phyloP scores from a whole-genome alignment of 2,329 filamentous ascomycete genomes.

The Paraphaeosphaeria minitans region DNA sequence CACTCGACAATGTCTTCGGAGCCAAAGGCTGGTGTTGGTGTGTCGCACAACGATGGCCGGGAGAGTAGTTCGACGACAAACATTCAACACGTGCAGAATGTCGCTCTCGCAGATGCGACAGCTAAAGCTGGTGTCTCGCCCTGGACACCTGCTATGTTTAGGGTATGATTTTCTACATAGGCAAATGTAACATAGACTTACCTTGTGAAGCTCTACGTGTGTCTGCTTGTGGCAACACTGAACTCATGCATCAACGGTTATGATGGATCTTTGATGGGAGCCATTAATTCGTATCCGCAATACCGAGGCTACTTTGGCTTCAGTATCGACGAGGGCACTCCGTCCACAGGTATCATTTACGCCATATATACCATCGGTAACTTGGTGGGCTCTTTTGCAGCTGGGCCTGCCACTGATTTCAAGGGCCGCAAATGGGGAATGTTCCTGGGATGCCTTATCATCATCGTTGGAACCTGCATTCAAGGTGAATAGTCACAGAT shows the following conservation, averaged over 20 bases:
- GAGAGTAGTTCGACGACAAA: slow-evolving; percentile 23
- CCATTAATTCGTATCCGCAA: slow-evolving; percentile 54
- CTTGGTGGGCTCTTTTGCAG: slow-evolving; percentile 50
- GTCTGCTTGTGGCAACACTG: slow-evolving; percentile 50
- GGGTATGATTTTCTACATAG: slow-evolving; percentile 32
- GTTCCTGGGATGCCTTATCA: slow-evolving; percentile 60
- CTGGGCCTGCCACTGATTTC: slow-evolving; percentile 52
- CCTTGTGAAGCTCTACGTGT: slow-evolving; percentile 46
- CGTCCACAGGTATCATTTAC: slow-evolving; percentile 54
- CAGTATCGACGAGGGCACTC: slow-evolving; percentile 45
- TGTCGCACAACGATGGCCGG: slow-evolving; percentile 25
- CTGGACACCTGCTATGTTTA: slow-evolving; percentile 53
- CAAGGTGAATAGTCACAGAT: slow-evolving; percentile 33
- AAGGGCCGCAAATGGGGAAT: slow-evolving; percentile 55
- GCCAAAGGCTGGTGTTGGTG: slow-evolving; percentile 10
- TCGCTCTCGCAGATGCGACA: slow-evolving; percentile 53
- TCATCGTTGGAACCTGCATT: slow-evolving; percentile 58
- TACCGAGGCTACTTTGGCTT: slow-evolving; percentile 54
- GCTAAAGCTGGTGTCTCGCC: slow-evolving; percentile 52
- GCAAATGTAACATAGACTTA: not conserved
- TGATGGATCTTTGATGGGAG: slow-evolving; percentile 57
- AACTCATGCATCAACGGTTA: slow-evolving; percentile 57
- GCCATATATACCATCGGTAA: slow-evolving; percentile 57
- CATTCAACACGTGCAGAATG: slow-evolving; percentile 46
- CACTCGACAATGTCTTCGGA: slow-evolving; percentile 16